phyloP scores from a whole-genome alignment of 139 green algal genomes.

The Micromonas commoda region DNA sequence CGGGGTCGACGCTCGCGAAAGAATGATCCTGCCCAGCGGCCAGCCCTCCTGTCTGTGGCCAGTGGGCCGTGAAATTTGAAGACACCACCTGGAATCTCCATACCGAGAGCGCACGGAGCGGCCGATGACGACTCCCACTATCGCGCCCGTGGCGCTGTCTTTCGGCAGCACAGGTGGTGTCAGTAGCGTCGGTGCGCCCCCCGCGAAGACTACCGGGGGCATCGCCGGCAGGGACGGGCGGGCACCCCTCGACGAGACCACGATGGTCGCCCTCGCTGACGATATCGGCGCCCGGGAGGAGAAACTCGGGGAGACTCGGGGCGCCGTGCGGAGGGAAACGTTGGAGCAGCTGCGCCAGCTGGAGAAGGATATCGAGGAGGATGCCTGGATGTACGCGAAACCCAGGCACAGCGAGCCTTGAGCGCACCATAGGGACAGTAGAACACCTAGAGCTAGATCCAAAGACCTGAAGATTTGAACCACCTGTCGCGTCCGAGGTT shows the following conservation, averaged over 20 bases:
- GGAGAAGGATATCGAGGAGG: neutral
- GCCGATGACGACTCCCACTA: too few relatives aligned
- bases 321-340: neutral
- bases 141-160: too few relatives aligned
- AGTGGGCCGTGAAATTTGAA: too few relatives aligned
- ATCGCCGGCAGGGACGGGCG: neutral
- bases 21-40: too few relatives aligned
- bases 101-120: too few relatives aligned
- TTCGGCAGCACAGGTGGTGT: neutral
- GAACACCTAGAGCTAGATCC: neutral
- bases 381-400: neutral
- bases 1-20: too few relatives aligned
- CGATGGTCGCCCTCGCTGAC: too few relatives aligned
- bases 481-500: too few relatives aligned
- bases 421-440: neutral
- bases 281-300: neutral
- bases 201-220: neutral
- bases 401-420: neutral
- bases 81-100: too few relatives aligned
- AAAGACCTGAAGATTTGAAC: neutral
- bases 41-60: too few relatives aligned
- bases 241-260: neutral
- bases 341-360: neutral
- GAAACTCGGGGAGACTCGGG: neutral
- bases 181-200: too few relatives aligned